A percentile compares a stretch with the other conserved stretches of the same genome.
Evolutionary conservation across 1,139 yeast species (phyloP).

Genomic region (Candida buenavistaensis): DNA sequence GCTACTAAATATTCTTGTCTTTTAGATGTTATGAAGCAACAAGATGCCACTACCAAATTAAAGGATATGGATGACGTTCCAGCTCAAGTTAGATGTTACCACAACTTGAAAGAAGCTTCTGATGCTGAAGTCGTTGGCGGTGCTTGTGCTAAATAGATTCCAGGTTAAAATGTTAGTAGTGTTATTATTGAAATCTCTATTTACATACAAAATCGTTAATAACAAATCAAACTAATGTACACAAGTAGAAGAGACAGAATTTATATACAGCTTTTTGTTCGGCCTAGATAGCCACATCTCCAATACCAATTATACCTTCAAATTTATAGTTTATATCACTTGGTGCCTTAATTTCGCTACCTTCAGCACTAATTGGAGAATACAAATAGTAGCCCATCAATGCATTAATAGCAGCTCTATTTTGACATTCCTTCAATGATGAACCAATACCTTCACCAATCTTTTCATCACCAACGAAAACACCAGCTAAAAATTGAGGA

Average conservation of each 20-base stretch:
- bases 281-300: constrained; percentile 53
- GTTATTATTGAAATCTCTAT: constrained; percentile 1
- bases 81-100: constrained; percentile 19
- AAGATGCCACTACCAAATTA: constrained; percentile 16
- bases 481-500: constrained; percentile 90
- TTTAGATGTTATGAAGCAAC: constrained; percentile 16
- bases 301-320: constrained; percentile 53
- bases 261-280: too few species aligned
- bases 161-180: too few species aligned
- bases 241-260: not conserved
- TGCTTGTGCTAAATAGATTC: constrained; percentile 16
- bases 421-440: constrained; percentile 88
- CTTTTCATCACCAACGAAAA: constrained; percentile 77
- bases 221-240: too few species aligned
- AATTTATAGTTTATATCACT: constrained; percentile 51
- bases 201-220: not conserved
- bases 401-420: constrained; percentile 89
- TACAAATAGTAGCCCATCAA: constrained; percentile 90
- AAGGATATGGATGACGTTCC: constrained; percentile 17
- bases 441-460: constrained; percentile 95
- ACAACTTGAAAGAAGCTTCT: constrained; percentile 12
- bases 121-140: constrained; percentile 13
- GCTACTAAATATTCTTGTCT: constrained; percentile 17
- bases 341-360: constrained; percentile 50
- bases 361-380: constrained; percentile 60